These are phyloP conservation scores for Lipomyces anomalus DNA, from an alignment of 805 yeast species.

Conservation along the genomic window DNA sequence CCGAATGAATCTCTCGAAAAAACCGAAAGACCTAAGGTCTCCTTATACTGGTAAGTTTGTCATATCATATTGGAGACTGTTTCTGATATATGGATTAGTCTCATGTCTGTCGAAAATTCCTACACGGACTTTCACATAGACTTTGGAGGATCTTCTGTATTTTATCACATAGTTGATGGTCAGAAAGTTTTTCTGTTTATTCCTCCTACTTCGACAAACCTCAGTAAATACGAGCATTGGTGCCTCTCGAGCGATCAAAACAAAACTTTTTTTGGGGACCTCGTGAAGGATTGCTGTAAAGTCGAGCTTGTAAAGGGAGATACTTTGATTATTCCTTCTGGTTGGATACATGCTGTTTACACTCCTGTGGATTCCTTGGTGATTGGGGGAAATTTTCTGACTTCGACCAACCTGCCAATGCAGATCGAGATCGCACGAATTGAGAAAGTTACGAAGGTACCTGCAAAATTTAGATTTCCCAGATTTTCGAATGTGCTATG, in stretches of 20 bases:
- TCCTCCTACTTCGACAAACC: constrained; percentile 67
- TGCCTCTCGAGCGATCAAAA: constrained; percentile 59
- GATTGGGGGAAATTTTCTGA: constrained; percentile 82
- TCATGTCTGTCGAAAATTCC: constrained; percentile 76
- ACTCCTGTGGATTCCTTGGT: constrained; percentile 78
- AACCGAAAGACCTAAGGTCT: constrained; percentile 36
- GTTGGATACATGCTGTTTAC: constrained; percentile 88
- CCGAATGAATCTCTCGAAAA: constrained; percentile 25
- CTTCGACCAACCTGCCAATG: constrained; percentile 53
- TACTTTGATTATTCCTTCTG: constrained; percentile 76
- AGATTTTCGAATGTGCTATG: constrained; percentile 64
- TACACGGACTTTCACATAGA: constrained; percentile 90
- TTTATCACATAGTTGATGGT: constrained; percentile 77
- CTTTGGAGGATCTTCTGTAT: constrained; percentile 89
- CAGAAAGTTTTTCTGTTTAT: constrained; percentile 65
- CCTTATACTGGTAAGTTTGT: constrained; percentile 51
- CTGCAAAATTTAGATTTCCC: constrained; percentile 72
- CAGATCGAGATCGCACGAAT: constrained; percentile 59
- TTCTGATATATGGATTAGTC: constrained; percentile 18
- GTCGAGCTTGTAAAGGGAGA: constrained; percentile 59
- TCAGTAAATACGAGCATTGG: constrained; percentile 64
- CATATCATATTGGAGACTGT: neutral
- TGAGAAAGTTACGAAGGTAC: constrained; percentile 66
- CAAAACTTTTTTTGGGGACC: constrained; percentile 58
- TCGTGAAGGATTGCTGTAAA: constrained; percentile 46